Conservation (phyloP, 495 filamentous ascomycete genomes). For the Trichoderma gamsii region DNA sequence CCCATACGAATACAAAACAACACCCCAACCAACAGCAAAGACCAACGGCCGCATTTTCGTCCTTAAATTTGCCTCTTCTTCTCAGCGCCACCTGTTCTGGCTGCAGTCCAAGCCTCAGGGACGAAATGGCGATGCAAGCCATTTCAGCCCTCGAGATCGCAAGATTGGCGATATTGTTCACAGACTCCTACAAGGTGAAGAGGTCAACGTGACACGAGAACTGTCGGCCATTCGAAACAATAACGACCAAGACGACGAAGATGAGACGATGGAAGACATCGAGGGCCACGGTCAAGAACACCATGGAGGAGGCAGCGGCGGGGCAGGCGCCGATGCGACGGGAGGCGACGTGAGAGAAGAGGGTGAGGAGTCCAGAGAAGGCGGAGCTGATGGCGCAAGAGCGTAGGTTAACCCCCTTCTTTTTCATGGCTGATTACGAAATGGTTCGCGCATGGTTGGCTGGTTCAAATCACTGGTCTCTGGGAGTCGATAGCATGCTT, state of each 20-base stretch:
- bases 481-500: conserved; percentile 18
- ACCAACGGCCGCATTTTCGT: conserved; percentile 89
- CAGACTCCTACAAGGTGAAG: conserved; percentile 74
- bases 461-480: conserved; percentile 14
- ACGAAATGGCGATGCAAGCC: conserved; percentile 60
- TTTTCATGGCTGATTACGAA: conserved; percentile 26
- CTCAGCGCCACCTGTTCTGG: conserved; percentile 90
- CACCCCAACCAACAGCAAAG: conserved; percentile 46
- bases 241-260: conserved; percentile 61
- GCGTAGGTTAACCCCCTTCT: conserved; percentile 77
- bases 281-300: conserved; percentile 59
- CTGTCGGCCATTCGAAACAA: conserved; percentile 56
- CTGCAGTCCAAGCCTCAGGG: conserved; percentile 84
- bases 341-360: conserved; percentile 88
- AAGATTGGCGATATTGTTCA: conserved; percentile 83
- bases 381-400: conserved; percentile 92
- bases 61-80: conserved; percentile 91
- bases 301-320: conserved; percentile 59
- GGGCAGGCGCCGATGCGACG: conserved; percentile 77
- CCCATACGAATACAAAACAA: conserved; percentile 57
- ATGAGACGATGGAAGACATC: conserved; percentile 81
- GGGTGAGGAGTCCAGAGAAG: conserved; percentile 78
- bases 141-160: conserved; percentile 73
- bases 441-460: neutral
- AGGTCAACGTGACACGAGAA: conserved; percentile 77